phyloP scores from a whole-genome alignment of 2,329 filamentous ascomycete genomes.

The Periconia macrospinosa region DNA sequence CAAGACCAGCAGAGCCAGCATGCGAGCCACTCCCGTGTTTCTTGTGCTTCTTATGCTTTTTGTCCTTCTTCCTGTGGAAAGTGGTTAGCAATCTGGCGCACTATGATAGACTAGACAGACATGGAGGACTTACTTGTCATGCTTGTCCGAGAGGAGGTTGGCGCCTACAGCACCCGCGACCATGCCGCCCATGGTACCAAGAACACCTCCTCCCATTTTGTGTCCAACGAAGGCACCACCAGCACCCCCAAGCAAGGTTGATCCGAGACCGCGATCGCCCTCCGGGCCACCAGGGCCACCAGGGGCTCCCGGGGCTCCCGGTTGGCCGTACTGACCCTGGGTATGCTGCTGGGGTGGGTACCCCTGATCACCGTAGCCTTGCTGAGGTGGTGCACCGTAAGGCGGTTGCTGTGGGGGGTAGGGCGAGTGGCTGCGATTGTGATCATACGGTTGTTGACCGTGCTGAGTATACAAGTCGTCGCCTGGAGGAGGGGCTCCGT shows the following conservation, averaged over 20 bases:
- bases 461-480: conserved; percentile 36
- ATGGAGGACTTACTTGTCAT: conserved; percentile 38
- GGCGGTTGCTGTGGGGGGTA: conserved; percentile 33
- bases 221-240: conserved; percentile 59
- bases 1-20: conserved; percentile 37
- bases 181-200: conserved; percentile 56
- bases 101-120: background rate
- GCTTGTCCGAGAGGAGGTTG: conserved; percentile 54
- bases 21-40: conserved; percentile 31
- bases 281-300: conserved; percentile 36
- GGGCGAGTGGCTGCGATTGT: conserved; percentile 39
- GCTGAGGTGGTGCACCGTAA: conserved; percentile 20
- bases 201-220: conserved; percentile 55
- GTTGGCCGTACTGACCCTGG: conserved; percentile 14
- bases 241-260: conserved; percentile 56
- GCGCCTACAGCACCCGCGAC: conserved; percentile 60
- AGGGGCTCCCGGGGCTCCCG: conserved; percentile 21
- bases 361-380: conserved; percentile 33
- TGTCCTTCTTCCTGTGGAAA: conserved; percentile 28
- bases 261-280: conserved; percentile 61
- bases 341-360: conserved; percentile 32
- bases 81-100: conserved; percentile 5
- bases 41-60: conserved; percentile 38
- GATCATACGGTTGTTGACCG: conserved; percentile 23
- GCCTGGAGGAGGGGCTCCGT: conserved; percentile 24